Evolutionary conservation across 2,329 filamentous ascomycete species (phyloP), one percentile per base, ranked within the genome.

Genomic region (Aspergillus aculeatinus): DNA sequence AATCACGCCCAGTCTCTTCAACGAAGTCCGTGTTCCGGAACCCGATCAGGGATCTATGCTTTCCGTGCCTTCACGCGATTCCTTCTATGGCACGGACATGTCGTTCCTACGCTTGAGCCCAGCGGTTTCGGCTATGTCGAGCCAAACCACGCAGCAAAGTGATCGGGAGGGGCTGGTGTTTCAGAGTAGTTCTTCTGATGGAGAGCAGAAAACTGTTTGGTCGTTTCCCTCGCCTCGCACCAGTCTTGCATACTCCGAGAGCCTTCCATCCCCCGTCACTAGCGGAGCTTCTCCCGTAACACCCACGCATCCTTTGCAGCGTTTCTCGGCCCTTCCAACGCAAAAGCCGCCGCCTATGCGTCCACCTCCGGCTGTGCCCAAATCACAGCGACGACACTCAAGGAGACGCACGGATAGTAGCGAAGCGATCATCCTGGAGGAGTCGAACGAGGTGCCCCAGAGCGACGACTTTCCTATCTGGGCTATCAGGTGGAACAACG

Each of bases 361-460:
- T 4, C 72, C 71, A 29, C 70, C 71, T 6, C 72, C 74, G 5
- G 68, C 73, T 27, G 66, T 75, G 31, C 72, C 75, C 0, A 67
- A 71, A 31, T 68, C 69, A 25, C 70, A 71, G 53, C 70, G 68
- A 58, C 69, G 71, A 48, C 76, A 79, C 62, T 74, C 77, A 16
- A 69, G 76, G 42, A 73, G 76, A 51, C 73, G 76, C 31, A 79
- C 77, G 0, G 74, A 77, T 61, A 79, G 77, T 63, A 78, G 76
- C 58, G 78, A 80, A 66, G 79, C 79, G 59, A 80, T 83, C 51
- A 74, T 77, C 53, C 69, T 79, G 49, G 77, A 76, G 54, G 70
- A 77, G 23, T 74, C 76, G 1, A 77, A 80, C 4, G 80, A 81
- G 31, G 81, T 83, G 63, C 80, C 77, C 48, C 85, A 86, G 80